phyloP scores from a whole-genome alignment of 768 basidiomycete species.

The Boletus insuetus region DNA sequence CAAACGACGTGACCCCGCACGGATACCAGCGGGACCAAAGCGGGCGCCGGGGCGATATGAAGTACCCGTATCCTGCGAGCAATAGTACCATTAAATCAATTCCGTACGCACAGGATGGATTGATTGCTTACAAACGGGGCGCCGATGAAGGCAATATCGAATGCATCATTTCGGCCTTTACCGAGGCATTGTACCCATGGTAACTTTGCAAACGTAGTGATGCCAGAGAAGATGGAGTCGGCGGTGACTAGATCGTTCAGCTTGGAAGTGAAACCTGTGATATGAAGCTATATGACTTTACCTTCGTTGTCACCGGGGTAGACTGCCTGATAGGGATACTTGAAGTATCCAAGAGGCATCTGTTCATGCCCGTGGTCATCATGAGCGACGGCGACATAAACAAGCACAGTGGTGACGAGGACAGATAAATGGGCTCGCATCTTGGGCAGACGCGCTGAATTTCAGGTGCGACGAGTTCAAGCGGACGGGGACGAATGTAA shows the following conservation, averaged over 20 bases:
- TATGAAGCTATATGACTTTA: constrained; percentile 13
- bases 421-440: constrained; percentile 26
- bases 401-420: constrained; percentile 27
- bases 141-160: constrained; percentile 83
- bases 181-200: constrained; percentile 80
- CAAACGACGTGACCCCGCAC: constrained; percentile 72
- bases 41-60: constrained; percentile 82
- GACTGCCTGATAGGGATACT: constrained; percentile 58
- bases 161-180: constrained; percentile 49
- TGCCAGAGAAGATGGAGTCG: constrained; percentile 78
- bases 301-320: constrained; percentile 60
- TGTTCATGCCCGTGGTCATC: constrained; percentile 48
- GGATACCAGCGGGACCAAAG: constrained; percentile 82
- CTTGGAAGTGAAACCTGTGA: background rate
- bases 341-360: constrained; percentile 64
- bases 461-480: background rate
- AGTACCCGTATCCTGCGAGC: constrained; percentile 59
- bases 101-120: background rate
- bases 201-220: constrained; percentile 84
- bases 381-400: constrained; percentile 33
- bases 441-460: background rate
- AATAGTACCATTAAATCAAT: background rate
- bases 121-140: constrained; percentile 63
- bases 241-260: constrained; percentile 53
- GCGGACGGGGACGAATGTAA: background rate